Conservation (phyloP, 1,284 basidiomycete genomes). For the Moesziomyces aphidis region DNA sequence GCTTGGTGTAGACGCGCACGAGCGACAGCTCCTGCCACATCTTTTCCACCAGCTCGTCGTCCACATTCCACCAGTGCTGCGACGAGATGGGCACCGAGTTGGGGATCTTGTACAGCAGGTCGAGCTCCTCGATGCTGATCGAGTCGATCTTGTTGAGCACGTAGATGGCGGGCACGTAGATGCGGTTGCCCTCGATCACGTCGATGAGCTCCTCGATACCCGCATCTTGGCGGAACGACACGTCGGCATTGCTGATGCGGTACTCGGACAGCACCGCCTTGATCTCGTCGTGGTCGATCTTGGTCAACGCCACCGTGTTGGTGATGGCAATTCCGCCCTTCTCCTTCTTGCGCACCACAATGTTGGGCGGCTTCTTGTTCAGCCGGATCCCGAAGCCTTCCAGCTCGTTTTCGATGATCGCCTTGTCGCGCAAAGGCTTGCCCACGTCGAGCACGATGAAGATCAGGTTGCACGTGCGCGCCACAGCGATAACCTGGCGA, state of each 20-base stretch:
- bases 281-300: conserved; percentile 95
- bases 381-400: conserved; percentile 97
- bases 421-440: conserved; percentile 93
- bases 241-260: conserved; percentile 85
- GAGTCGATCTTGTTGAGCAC: conserved; percentile 79
- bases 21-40: conserved; percentile 67
- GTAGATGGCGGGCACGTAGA: conserved; percentile 74
- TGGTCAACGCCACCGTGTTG: conserved; percentile 84
- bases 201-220: conserved; percentile 96
- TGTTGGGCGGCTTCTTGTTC: conserved; percentile 93
- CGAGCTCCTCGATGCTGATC: conserved; percentile 96
- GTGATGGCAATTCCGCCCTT: conserved; percentile 77
- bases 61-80: conserved; percentile 93
- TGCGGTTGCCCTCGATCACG: conserved; percentile 73
- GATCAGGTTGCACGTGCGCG: conserved; percentile 96
- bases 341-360: conserved; percentile 85
- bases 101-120: conserved; percentile 90
- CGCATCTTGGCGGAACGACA: conserved; percentile 91
- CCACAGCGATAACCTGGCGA: conserved; percentile 92
- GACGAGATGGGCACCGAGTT: conserved; percentile 94
- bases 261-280: conserved; percentile 96
- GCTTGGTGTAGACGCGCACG: conserved; percentile 85
- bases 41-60: conserved; percentile 89
- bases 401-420: conserved; percentile 87
- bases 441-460: conserved; percentile 98